Conservation (phyloP, 1,284 basidiomycete species). For the Marasmius sp. region DNA sequence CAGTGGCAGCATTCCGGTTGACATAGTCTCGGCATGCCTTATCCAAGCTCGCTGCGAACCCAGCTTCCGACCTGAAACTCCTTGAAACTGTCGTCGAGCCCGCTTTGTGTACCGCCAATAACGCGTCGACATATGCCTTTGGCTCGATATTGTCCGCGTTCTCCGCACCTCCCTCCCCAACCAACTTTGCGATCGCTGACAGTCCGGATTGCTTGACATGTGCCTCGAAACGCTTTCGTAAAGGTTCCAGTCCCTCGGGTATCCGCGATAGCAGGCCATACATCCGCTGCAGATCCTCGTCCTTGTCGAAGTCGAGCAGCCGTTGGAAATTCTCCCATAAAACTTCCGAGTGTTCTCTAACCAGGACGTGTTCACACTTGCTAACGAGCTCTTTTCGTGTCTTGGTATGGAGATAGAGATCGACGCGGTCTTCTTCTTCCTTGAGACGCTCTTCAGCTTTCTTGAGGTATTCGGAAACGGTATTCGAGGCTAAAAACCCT, state of each 20-base stretch:
- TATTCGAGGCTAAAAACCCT: constrained; percentile 87
- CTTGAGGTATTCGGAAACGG: constrained; percentile 95
- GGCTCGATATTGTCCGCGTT: constrained; percentile 64
- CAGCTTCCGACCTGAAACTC: constrained; percentile 92
- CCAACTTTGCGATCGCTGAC: constrained; percentile 81
- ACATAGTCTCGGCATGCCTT: constrained; percentile 96
- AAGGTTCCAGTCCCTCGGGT: constrained; percentile 86
- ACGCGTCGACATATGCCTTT: constrained; percentile 91
- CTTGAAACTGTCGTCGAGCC: constrained; percentile 89
- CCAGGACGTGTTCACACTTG: constrained; percentile 92
- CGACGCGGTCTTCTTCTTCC: constrained; percentile 96
- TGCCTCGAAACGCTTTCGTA: constrained; percentile 91
- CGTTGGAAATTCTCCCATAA: constrained; percentile 97
- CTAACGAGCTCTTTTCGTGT: constrained; percentile 86
- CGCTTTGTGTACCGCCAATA: constrained; percentile 91
- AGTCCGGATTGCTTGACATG: constrained; percentile 93
- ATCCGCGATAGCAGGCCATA: constrained; percentile 92
- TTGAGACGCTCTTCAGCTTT: constrained; percentile 91
- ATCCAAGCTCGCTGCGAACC: constrained; percentile 94
- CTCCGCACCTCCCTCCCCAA: constrained; percentile 55
- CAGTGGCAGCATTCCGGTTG: constrained; percentile 92
- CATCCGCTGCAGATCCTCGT: constrained; percentile 93
- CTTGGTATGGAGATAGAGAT: constrained; percentile 88
- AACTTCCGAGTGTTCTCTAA: constrained; percentile 82
- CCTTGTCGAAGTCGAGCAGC: constrained; percentile 90